Base-by-base conservation (phyloP, 768 basidiomycete genomes). In the Pisolithus sp. region DNA sequence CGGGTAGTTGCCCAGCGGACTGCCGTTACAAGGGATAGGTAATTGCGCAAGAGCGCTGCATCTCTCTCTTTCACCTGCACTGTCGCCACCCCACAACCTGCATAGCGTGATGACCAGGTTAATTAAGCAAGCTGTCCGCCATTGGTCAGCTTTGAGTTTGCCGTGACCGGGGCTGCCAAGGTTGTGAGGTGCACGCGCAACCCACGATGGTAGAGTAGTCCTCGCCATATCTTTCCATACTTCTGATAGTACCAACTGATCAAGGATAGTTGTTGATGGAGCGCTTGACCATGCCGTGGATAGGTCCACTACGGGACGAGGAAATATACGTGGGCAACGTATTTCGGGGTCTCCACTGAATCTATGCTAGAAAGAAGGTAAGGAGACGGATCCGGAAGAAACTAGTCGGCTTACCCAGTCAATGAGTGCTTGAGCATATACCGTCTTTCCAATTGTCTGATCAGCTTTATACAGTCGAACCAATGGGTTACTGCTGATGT, bases 141-240 rank as follows among this genome's bases (percentile, higher is more conserved):
- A 64, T 46, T 70, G 54, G 51, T 67, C 52, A 23, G 67, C 67
- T 49, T 69, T 70, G 6, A 72, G 59, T 42, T 70, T 70, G n/a
- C 67, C 67, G 55, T 70, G 69, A 1, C 38, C 55, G 9, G 53
- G 31, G 37, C 70, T 63, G 12, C 70, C 68, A 41, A 69, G 56
- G 53, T 70, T 71, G 9, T 4, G 53, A 17, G 69, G 71, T 44
- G 60, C 66, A 1, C 58, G 56, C 18, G 60, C 49, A 23, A 65
- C 54, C 56, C 52, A 57, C 20, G 54, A 48, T 4, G 62, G 62
- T 17, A 63, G 23, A 18, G 40, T 37, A 23, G 63, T 57, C 17
- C 26, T 31, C 21, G 9, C 31, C 37, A 54, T 50, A n/a, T 54
- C 53, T 30, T 18, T 23, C 52, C 42, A 49, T 15, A 49, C 48